These are phyloP conservation scores for Sporisorium sorghi DNA, from an alignment of 1,284 basidiomycete genomes.

Conservation along the genomic window DNA sequence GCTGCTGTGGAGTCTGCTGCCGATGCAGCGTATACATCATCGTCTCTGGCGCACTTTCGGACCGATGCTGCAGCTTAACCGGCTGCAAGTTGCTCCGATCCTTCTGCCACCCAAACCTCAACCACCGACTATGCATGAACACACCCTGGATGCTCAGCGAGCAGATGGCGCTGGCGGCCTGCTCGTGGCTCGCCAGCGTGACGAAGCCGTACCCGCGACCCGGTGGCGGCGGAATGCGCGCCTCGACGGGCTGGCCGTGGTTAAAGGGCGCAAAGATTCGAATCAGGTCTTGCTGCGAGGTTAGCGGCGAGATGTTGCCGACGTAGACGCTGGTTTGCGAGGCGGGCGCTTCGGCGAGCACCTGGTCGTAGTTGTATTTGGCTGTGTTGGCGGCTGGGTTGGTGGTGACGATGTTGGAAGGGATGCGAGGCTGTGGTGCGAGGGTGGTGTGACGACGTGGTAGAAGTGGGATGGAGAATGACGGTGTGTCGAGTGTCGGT, in stretches of 20 bases:
- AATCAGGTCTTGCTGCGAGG: constrained; percentile 92
- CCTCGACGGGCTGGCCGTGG: constrained; percentile 90
- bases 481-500: background rate
- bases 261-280: constrained; percentile 91
- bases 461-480: background rate
- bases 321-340: constrained; percentile 97
- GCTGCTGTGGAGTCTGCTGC: background rate
- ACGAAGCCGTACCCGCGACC: constrained; percentile 98
- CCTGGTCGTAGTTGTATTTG: constrained; percentile 78
- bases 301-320: constrained; percentile 95
- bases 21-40: constrained; percentile 9
- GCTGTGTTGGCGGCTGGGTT: background rate
- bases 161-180: constrained; percentile 95
- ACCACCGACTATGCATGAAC: constrained; percentile 91
- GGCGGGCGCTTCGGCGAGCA: constrained; percentile 87
- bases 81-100: constrained; percentile 71
- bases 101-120: constrained; percentile 99
- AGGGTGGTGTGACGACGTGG: constrained; percentile 39
- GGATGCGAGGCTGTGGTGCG: background rate
- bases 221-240: constrained; percentile 78
- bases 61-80: background rate
- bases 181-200: constrained; percentile 96
- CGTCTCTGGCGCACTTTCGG: constrained; percentile 19
- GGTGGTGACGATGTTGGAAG: background rate
- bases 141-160: constrained; percentile 83